Evolutionary conservation across 306 rosid species (phyloP).

Genomic region (Cucurbita argyrosperma): DNA sequence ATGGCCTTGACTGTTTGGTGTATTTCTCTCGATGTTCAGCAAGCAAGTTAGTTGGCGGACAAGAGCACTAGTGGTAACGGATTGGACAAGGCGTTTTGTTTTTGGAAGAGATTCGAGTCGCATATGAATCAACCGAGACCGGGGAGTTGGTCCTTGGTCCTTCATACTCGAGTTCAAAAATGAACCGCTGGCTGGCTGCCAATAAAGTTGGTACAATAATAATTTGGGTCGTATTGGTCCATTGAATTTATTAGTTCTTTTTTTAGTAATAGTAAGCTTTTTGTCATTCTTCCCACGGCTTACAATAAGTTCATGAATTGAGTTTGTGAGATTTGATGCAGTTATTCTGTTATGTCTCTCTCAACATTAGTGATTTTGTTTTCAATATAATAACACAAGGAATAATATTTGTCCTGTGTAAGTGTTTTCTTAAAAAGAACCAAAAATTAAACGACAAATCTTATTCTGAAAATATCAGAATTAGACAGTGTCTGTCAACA

Average conservation of each 20-base stretch:
- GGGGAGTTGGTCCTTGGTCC: not conserved
- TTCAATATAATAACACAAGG: not conserved
- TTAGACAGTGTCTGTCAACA: not conserved
- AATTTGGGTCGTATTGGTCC: not conserved
- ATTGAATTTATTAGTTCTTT: not conserved
- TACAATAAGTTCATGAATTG: not conserved
- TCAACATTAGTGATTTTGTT: not conserved
- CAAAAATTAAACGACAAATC: not conserved
- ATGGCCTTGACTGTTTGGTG: not conserved
- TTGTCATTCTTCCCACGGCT: not conserved
- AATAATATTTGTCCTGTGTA: not conserved
- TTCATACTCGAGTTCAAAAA: not conserved
- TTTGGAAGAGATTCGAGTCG: slow-evolving; percentile 87
- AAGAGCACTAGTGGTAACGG: slow-evolving; percentile 67
- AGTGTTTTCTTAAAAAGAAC: not conserved
- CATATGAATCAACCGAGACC: slow-evolving; percentile 17
- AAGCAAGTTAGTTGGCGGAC: slow-evolving; percentile 99
- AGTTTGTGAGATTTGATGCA: not conserved
- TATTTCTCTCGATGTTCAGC: slow-evolving; percentile 23
- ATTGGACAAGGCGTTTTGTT: slow-evolving; percentile 69
- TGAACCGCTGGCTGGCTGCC: not conserved
- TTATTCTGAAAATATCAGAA: not conserved
- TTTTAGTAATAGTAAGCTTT: not conserved
- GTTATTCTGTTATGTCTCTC: not conserved
- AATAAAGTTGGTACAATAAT: not conserved